Conservation (phyloP, 2,329 filamentous ascomycete species). For the Phaeosphaeria sp. region DNA sequence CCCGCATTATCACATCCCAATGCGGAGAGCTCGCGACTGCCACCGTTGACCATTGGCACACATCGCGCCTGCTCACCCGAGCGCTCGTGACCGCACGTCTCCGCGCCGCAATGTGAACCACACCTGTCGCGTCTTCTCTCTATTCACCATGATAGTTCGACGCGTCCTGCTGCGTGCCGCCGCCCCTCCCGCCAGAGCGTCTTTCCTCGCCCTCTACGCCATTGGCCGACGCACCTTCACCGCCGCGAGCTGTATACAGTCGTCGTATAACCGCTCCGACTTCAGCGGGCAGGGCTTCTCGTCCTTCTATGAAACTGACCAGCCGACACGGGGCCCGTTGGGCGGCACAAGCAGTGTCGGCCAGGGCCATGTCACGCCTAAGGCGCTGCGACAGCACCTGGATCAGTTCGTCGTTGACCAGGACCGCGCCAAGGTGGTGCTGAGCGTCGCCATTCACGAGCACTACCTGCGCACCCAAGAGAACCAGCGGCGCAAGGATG, state of each 20-base stretch:
- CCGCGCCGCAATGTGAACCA: slow-evolving; percentile 25
- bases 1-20: slow-evolving; percentile 25
- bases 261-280: slow-evolving; percentile 65
- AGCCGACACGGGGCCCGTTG: slow-evolving; percentile 68
- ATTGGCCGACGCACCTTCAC: slow-evolving; percentile 43
- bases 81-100: slow-evolving; percentile 16
- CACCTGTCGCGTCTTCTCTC: slow-evolving; percentile 7
- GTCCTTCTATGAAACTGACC: slow-evolving; percentile 66
- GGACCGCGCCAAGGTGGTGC: slow-evolving; percentile 90
- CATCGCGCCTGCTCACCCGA: slow-evolving; percentile 8
- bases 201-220: slow-evolving; percentile 47
- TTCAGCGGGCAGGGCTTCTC: slow-evolving; percentile 69
- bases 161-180: slow-evolving; percentile 34
- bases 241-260: slow-evolving; percentile 42
- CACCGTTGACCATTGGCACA: slow-evolving; percentile 1
- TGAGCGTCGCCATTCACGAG: slow-evolving; percentile 93
- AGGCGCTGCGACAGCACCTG: slow-evolving; percentile 81
- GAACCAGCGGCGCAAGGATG: slow-evolving; percentile 75
- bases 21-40: slow-evolving; percentile 31
- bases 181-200: slow-evolving; percentile 49
- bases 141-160: slow-evolving; percentile 29
- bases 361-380: slow-evolving; percentile 65
- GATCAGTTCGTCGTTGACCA: slow-evolving; percentile 98
- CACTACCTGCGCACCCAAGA: slow-evolving; percentile 90
- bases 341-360: slow-evolving; percentile 64